Evolutionary conservation across 2,329 filamentous ascomycete genomes (phyloP).

Genomic region (Emmonsia crescens): DNA sequence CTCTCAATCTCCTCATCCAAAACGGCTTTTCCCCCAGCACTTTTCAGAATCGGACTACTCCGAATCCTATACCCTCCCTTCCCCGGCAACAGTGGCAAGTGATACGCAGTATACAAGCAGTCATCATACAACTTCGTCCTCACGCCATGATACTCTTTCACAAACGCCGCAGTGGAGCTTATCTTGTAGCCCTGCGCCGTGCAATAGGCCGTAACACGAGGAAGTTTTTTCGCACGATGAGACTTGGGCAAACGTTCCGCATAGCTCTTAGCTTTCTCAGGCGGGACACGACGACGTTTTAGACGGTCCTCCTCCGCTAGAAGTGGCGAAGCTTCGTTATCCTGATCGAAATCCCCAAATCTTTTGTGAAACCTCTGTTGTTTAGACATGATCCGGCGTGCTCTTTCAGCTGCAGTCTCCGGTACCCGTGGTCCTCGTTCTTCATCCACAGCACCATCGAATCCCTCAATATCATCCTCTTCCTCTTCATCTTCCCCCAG

Average conservation of each 20-base stretch:
- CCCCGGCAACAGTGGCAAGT: constrained; percentile 76
- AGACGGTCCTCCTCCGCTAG: constrained; percentile 50
- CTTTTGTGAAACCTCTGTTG: constrained; percentile 22
- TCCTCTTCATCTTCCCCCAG: constrained; percentile 30
- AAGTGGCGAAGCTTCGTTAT: constrained; percentile 41
- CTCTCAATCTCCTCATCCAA: constrained; percentile 93
- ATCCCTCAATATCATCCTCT: constrained; percentile 16
- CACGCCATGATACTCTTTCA: constrained; percentile 76
- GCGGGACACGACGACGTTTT: constrained; percentile 40
- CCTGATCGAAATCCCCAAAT: constrained; percentile 46
- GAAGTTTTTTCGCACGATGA: constrained; percentile 73
- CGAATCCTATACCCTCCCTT: constrained; percentile 76
- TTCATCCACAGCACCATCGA: constrained; percentile 9
- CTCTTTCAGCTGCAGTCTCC: constrained; percentile 19
- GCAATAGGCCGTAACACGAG: constrained; percentile 89
- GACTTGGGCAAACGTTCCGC: constrained; percentile 86
- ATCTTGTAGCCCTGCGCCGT: constrained; percentile 90
- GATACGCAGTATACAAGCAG: constrained; percentile 91
- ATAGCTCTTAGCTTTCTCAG: constrained; percentile 69
- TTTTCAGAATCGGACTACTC: constrained; percentile 85
- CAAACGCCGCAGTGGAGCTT: constrained; percentile 75
- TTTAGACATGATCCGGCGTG: constrained; percentile 23
- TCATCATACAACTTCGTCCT: constrained; percentile 97
- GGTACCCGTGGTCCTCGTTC: constrained; percentile 19
- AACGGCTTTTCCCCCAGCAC: constrained; percentile 82